Evolutionary conservation across 2,329 filamentous ascomycete species (phyloP).

Genomic region (Scedosporium minutisporum): DNA sequence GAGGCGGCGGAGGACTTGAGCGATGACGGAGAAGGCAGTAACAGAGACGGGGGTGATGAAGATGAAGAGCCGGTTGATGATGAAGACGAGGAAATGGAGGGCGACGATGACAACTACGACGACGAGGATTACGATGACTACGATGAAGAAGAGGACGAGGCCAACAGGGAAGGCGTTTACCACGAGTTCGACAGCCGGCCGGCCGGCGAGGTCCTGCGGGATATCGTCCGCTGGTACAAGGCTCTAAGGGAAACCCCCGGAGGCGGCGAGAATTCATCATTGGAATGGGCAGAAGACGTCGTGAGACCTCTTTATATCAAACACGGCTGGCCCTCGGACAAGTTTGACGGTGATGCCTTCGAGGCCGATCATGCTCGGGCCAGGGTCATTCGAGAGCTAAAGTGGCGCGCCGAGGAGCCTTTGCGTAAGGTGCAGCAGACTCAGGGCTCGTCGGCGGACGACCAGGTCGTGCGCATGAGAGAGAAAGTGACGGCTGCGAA

Average conservation of each 20-base stretch:
- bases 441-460: no score
- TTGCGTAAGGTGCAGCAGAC: no score
- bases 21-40: background rate
- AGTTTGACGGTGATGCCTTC: constrained; percentile 14
- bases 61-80: background rate
- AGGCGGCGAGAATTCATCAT: background rate
- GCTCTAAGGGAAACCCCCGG: constrained; percentile 12
- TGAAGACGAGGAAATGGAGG: background rate
- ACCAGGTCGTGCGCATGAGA: no score
- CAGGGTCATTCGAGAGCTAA: no score
- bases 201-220: constrained; percentile 7
- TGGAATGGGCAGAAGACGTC: constrained; percentile 6
- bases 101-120: background rate
- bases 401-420: no score
- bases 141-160: background rate
- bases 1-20: background rate
- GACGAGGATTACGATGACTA: background rate
- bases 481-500: no score
- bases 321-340: constrained; percentile 13
- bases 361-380: constrained; percentile 6
- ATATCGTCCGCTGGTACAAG: constrained; percentile 13
- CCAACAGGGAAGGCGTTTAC: background rate
- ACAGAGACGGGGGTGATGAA: background rate
- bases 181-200: background rate
- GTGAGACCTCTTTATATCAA: constrained; percentile 12